Conservation (phyloP, 306 rosid genomes). For the Hippophae gyantsensis region DNA sequence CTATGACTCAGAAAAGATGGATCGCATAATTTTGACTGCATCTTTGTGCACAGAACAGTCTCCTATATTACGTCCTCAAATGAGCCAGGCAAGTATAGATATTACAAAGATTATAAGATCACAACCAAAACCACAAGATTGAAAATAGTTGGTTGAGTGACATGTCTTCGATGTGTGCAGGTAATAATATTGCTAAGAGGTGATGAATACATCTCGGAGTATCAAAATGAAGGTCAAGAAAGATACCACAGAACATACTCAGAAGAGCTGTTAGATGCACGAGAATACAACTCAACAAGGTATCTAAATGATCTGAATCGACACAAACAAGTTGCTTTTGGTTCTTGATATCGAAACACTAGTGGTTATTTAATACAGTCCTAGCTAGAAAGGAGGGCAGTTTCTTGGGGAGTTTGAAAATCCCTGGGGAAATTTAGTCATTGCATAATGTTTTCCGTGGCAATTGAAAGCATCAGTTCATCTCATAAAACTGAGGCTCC, state of each 20-base stretch:
- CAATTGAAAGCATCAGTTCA: constrained; percentile 12
- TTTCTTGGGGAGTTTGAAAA: constrained; percentile 6
- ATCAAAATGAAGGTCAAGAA: constrained; percentile 18
- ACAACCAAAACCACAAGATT: too few species aligned
- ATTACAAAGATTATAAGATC: neutral
- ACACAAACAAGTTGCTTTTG: constrained; percentile 45
- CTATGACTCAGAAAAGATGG: constrained; percentile 43
- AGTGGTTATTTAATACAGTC: too few species aligned
- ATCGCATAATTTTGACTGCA: constrained; percentile 56
- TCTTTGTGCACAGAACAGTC: constrained; percentile 68
- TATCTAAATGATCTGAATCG: constrained; percentile 46
- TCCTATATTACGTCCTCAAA: constrained; percentile 61
- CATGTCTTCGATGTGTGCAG: constrained; percentile 24
- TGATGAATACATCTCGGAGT: constrained; percentile 24
- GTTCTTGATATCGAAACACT: constrained; percentile 16
- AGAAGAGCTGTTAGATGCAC: constrained; percentile 65
- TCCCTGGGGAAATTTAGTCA: constrained; percentile 9
- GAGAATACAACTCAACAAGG: constrained; percentile 77
- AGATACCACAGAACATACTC: constrained; percentile 56
- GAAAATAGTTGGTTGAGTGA: too few species aligned
- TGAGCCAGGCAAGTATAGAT: constrained; percentile 60
- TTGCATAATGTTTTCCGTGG: constrained; percentile 12
- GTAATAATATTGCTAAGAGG: constrained; percentile 51
- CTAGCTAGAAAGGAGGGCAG: neutral
- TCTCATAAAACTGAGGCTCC: neutral